Percentiles rank a stretch among this genome's conserved stretches.
Evolutionary conservation across 2,329 filamentous ascomycete species (phyloP).

Genomic region (Penicillium sp.): DNA sequence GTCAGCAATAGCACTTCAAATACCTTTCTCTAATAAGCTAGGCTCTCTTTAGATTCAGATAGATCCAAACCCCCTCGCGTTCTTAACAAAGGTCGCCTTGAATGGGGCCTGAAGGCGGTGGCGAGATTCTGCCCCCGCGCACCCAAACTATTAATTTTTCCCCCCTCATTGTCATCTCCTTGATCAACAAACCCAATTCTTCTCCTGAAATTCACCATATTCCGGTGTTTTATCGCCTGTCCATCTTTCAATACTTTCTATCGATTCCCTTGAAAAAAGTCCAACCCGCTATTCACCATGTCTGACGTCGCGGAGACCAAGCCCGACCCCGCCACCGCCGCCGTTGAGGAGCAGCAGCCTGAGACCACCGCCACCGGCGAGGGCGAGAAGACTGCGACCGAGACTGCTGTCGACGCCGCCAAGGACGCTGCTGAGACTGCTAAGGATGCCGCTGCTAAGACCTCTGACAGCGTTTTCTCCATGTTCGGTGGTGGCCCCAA

Average conservation of each 20-base stretch:
- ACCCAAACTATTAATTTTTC: conserved; percentile 29
- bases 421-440: conserved; percentile 40
- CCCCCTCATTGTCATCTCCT: conserved; percentile 25
- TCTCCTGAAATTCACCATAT: not conserved
- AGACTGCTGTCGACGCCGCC: conserved; percentile 37
- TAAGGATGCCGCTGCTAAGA: conserved; percentile 42
- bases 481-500: conserved; percentile 98
- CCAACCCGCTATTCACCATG: conserved; percentile 31
- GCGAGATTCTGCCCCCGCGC: conserved; percentile 21
- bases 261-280: conserved; percentile 6
- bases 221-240: conserved; percentile 7
- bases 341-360: conserved; percentile 34
- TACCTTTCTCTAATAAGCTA: not conserved
- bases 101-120: conserved; percentile 19
- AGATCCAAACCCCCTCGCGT: conserved; percentile 11
- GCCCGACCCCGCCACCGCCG: conserved; percentile 43
- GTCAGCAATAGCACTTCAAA: not conserved
- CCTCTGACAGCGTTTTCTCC: conserved; percentile 72
- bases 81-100: not conserved
- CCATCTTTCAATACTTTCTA: conserved; percentile 1
- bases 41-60: not conserved
- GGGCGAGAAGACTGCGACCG: conserved; percentile 31
- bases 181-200: conserved; percentile 23
- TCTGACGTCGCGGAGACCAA: conserved; percentile 46
- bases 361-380: conserved; percentile 36